Evolutionary conservation across 768 basidiomycete genomes (phyloP), one percentile per base, ranked within the genome.

Genomic region (Termitomyces titanicus): DNA sequence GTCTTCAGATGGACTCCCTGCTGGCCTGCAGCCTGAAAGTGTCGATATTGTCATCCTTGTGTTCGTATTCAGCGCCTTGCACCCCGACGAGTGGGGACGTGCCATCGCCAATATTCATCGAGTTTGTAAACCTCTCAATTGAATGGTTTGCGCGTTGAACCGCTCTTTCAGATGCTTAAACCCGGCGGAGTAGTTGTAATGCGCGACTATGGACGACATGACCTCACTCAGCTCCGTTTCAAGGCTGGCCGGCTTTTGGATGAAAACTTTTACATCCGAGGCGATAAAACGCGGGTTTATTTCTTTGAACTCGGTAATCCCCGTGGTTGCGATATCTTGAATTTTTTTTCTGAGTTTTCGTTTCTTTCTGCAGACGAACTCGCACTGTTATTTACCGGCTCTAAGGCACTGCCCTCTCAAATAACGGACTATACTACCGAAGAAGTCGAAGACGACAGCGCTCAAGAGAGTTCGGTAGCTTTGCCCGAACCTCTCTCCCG

Each of bases 251-350:
- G 97, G 11, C 79, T 98, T 53, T 81, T 98, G 11, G 90, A 93
- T 40, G 93, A 95, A 45, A 95, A 97, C 67, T 87, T 99, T 61
- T 99, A 99, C 65, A 89, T 97, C 49, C 83, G 97, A 35, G 97
- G 97, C 0, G 97, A 99, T 73, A 95, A 93, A 64, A 98, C 97
- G 0, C 79, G 97, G 37, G 97, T 99, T 0, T 98, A 98, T 70
- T 99, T 98, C 69, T 99, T 99, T 61, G 89, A 92, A 57, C 69
- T 91, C 11, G 91, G 94, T 92, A 61, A 74, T 60, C 1, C 38
- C 7, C 5, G 47, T 38, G 52, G 45, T 37, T 50, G 33, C 27
- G 20, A 17, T 13, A 22, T 22, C 18, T 13, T 5, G 3, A 15
- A 35, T 20, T n/a, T 13, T n/a, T 13, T 47, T 44, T 58, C 20